Evolutionary conservation across 495 filamentous ascomycete species (phyloP).

Genomic region (Aspergillus saccharolyticus): DNA sequence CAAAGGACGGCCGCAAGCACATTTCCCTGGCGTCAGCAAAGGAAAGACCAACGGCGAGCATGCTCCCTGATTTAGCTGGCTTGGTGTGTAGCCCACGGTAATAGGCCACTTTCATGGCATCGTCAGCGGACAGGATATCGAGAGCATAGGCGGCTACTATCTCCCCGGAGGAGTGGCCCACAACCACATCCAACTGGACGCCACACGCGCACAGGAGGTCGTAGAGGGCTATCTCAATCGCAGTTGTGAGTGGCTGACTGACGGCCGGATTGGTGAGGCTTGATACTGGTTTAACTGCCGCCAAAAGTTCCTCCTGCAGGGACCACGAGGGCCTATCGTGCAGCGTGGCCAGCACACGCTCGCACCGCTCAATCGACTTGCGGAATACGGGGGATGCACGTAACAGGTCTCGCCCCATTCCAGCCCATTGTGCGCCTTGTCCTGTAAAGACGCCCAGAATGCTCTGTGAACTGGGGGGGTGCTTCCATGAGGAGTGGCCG

Average conservation of each 20-base stretch:
- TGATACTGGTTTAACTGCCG: constrained; percentile 4
- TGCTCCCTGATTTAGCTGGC: constrained; percentile 15
- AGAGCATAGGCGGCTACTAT: constrained; percentile 38
- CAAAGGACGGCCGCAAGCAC: constrained; percentile 19
- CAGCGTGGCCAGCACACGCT: background rate
- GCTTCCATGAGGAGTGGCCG: too few species aligned
- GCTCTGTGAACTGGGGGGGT: too few species aligned
- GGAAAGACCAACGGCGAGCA: constrained; percentile 49
- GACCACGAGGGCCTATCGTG: background rate
- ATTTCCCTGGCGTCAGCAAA: constrained; percentile 41
- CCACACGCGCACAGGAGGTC: background rate
- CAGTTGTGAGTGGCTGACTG: constrained; percentile 41
- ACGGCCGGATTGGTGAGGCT: constrained; percentile 27
- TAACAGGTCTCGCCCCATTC: constrained; percentile 32
- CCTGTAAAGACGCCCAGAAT: constrained; percentile 30
- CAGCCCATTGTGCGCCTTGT: constrained; percentile 36
- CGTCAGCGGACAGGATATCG: constrained; percentile 22
- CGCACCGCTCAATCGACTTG: background rate
- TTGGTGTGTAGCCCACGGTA: constrained; percentile 38
- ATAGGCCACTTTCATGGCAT: constrained; percentile 50
- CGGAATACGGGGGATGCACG: constrained; percentile 18
- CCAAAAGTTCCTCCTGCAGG: background rate
- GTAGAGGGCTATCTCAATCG: background rate
- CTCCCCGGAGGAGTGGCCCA: constrained; percentile 29
- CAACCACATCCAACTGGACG: constrained; percentile 24